Evolutionary conservation across 2,329 filamentous ascomycete species (phyloP).

Genomic region (Microdochium paspali): DNA sequence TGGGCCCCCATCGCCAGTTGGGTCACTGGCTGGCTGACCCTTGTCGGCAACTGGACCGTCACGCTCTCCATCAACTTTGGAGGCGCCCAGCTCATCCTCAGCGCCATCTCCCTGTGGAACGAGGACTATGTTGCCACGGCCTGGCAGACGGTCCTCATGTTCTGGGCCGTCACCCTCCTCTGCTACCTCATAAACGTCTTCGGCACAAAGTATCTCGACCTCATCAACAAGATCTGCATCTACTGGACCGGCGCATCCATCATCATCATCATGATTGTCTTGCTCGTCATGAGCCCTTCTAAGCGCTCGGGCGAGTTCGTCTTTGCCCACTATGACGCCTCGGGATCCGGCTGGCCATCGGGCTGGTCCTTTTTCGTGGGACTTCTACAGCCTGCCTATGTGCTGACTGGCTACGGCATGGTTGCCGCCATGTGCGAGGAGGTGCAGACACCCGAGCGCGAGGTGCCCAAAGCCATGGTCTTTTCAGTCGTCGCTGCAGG

Average conservation of each 20-base stretch:
- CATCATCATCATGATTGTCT: constrained; percentile 34
- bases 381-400: constrained; percentile 55
- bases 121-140: constrained; percentile 57
- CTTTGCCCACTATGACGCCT: constrained; percentile 60
- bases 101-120: constrained; percentile 60
- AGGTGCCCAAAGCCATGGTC: constrained; percentile 64
- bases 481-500: constrained; percentile 58
- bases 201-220: constrained; percentile 45
- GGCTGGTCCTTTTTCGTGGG: constrained; percentile 69
- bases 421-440: constrained; percentile 66
- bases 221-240: constrained; percentile 66
- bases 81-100: constrained; percentile 56
- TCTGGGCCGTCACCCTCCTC: constrained; percentile 61
- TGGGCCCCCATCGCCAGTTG: constrained; percentile 60
- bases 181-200: constrained; percentile 59
- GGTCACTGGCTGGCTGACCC: constrained; percentile 62
- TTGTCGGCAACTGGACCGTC: constrained; percentile 66
- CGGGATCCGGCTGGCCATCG: constrained; percentile 52
- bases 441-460: constrained; percentile 57
- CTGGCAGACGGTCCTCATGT: constrained; percentile 63
- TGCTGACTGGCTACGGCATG: constrained; percentile 59
- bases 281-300: constrained; percentile 51
- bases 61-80: constrained; percentile 59
- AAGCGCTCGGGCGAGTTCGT: constrained; percentile 53
- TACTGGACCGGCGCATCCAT: constrained; percentile 61